phyloP scores from a whole-genome alignment of 441 rosid species.

The Brassica balearica region DNA sequence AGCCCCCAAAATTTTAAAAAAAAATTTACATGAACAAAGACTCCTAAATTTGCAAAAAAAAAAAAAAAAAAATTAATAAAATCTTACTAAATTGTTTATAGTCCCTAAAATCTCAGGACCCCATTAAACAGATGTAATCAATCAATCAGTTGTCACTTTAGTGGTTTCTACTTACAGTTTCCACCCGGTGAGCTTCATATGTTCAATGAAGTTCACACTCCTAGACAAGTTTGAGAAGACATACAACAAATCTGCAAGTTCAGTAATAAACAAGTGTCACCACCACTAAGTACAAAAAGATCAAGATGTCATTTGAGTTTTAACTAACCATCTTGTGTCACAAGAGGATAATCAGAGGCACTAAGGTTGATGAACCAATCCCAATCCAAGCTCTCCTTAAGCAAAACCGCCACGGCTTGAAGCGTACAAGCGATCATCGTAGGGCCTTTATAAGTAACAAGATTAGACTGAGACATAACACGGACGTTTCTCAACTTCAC shows the following conservation, averaged over 20 bases:
- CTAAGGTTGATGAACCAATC: constrained; percentile 77
- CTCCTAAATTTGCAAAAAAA: too few species aligned
- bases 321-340: constrained; percentile 71
- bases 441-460: constrained; percentile 73
- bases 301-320: not conserved
- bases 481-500: constrained; percentile 57
- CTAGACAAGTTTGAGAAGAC: constrained; percentile 65
- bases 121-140: constrained; percentile 15
- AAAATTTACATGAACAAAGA: too few species aligned
- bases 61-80: too few species aligned
- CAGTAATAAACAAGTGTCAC: constrained; percentile 11
- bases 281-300: constrained; percentile 12
- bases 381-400: constrained; percentile 68
- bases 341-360: constrained; percentile 74
- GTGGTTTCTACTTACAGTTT: constrained; percentile 63
- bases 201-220: constrained; percentile 73
- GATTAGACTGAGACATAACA: constrained; percentile 59
- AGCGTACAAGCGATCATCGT: constrained; percentile 75
- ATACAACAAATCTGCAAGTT: constrained; percentile 66
- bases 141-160: not conserved
- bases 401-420: constrained; percentile 65
- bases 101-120: too few species aligned
- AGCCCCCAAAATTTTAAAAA: too few species aligned
- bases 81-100: too few species aligned
- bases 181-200: constrained; percentile 85